Percentiles rank a stretch among this genome's conserved stretches.
Evolutionary conservation across 176 grass and related monocot genomes (phyloP).

Genomic region (Zizania latifolia): DNA sequence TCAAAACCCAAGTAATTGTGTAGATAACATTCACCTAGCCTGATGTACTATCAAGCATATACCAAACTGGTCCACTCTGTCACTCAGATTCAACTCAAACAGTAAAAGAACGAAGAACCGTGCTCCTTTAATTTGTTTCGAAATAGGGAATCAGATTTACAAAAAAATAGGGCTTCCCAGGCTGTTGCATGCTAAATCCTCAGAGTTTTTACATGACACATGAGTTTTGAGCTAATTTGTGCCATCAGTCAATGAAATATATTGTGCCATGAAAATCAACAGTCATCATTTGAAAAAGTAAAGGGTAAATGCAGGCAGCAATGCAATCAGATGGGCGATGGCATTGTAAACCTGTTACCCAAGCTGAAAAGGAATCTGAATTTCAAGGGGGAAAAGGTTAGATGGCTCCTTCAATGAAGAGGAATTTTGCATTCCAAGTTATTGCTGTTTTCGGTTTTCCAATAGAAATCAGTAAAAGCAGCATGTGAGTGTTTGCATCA

Average conservation of each 20-base stretch:
- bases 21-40: constrained; percentile 59
- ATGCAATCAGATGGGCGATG: constrained; percentile 1
- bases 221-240: not conserved
- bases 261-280: not conserved
- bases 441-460: too few species aligned
- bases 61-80: constrained; percentile 58
- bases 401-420: too few species aligned
- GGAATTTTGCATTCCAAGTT: too few species aligned
- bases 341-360: constrained; percentile 18
- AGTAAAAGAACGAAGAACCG: constrained; percentile 76
- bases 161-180: not conserved
- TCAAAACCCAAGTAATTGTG: not conserved
- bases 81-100: constrained; percentile 66
- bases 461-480: too few species aligned
- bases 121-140: constrained; percentile 26
- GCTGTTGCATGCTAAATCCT: not conserved
- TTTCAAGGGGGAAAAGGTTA: too few species aligned
- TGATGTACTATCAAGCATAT: constrained; percentile 64
- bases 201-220: not conserved
- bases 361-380: too few species aligned
- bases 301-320: not conserved
- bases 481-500: too few species aligned
- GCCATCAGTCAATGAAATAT: constrained; percentile 18
- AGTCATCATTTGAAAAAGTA: not conserved
- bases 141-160: not conserved